Conservation (phyloP, 805 yeast genomes). For the Candida ortonii region DNA sequence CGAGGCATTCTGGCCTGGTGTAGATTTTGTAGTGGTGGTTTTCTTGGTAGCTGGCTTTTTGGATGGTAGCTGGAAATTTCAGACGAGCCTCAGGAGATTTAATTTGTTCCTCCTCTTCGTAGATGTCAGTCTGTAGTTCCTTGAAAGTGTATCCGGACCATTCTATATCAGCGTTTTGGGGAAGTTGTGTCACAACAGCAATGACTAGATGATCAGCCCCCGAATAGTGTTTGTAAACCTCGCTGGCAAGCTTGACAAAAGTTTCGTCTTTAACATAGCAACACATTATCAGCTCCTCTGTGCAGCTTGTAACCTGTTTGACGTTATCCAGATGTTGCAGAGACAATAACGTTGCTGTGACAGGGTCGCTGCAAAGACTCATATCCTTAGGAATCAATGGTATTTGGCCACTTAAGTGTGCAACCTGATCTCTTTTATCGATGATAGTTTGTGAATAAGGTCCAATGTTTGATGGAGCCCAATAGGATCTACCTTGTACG, state of each 20-base stretch:
- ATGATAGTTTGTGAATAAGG: constrained; percentile 88
- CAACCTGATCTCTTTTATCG: constrained; percentile 46
- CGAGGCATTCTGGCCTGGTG: constrained; percentile 10
- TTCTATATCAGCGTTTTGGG: constrained; percentile 64
- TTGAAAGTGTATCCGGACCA: constrained; percentile 68
- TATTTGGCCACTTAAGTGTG: constrained; percentile 84
- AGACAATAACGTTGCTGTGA: constrained; percentile 48
- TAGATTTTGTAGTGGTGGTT: constrained; percentile 25
- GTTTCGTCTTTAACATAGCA: constrained; percentile 49
- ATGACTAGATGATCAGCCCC: constrained; percentile 38
- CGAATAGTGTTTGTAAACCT: constrained; percentile 47
- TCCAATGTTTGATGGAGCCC: constrained; percentile 99
- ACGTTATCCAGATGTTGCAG: constrained; percentile 74
- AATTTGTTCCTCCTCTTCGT: constrained; percentile 20
- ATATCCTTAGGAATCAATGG: constrained; percentile 75
- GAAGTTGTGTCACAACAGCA: constrained; percentile 56
- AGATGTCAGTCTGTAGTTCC: constrained; percentile 37
- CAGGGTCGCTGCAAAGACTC: constrained; percentile 40
- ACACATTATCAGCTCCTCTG: constrained; percentile 44
- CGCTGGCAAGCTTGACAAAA: constrained; percentile 31
- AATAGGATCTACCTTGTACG: constrained; percentile 87
- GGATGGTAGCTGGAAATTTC: constrained; percentile 32
- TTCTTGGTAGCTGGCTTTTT: constrained; percentile 37
- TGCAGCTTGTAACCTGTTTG: constrained; percentile 49
- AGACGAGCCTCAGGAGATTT: neutral